Evolutionary conservation across 495 filamentous ascomycete genomes (phyloP), one percentile per base, ranked within the genome.

Genomic region (Barbatosphaeria neglecta): DNA sequence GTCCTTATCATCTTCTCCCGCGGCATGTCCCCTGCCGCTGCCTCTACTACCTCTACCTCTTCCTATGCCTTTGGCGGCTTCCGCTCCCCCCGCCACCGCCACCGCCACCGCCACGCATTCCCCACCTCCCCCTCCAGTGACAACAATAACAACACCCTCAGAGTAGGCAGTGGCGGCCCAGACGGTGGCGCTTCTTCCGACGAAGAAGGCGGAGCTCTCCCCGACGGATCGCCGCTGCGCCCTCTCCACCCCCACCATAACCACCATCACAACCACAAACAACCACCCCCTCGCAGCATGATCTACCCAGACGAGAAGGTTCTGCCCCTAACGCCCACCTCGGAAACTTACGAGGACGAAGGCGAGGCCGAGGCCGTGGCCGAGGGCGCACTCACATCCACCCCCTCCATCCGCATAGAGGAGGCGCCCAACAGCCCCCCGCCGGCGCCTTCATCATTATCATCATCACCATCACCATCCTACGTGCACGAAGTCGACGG

Each of bases 1-100:
- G 81, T 81, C 0, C 72, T 98, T 8, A 85, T 92, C 40, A 80
- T 98, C 43, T 95, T 98, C 61, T 73, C 65, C 38, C 62, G 71
- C 18, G 65, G 69, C 27, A n/a, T n/a, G n/a, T n/a, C n/a, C 59
- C 62, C 25, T 55, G 51, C 13, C 48, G 54, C 17, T 52, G 53
- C 33, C 43, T 48, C 46, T 41, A 54, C 48, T 51, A 35, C 43
- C n/a, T 43, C 37, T 37, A 33, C 35, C 8, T 45, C 49, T 10
- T 39, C 49, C 54, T 4, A 5, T 10, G 43, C 52, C 5, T 62
- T 54, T 22, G 56, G 56, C 6, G 20, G 46, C 18, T 49, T 49
- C 51, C 51, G 54, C 17, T 54, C 57, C 11, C 55, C 56, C 5
- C 57, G 57, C 18, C 41, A 43, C 27, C 22, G n/a, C n/a, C n/a